These are phyloP conservation scores for Colletotrichum magnum DNA, from an alignment of 2,329 filamentous ascomycete species.

Conservation along the genomic window DNA sequence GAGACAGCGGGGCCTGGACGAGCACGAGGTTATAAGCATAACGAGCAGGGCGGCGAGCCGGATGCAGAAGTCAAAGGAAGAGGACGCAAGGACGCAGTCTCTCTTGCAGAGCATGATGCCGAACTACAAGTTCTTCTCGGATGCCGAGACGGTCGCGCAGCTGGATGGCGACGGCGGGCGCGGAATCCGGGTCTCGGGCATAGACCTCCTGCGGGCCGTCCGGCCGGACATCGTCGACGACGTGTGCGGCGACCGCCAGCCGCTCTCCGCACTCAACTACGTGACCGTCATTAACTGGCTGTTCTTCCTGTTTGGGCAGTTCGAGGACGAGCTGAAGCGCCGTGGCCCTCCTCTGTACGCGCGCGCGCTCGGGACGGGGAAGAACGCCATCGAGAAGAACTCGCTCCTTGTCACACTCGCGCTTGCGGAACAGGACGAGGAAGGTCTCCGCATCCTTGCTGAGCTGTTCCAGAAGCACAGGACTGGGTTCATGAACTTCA, in stretches of 20 bases:
- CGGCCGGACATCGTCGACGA: conserved; percentile 46
- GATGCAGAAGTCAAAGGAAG: conserved; percentile 40
- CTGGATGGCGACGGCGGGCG: background rate
- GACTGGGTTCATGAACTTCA: background rate
- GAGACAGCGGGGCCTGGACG: background rate
- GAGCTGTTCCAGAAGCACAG: background rate
- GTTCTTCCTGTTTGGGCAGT: conserved; percentile 44
- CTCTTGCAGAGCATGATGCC: too few species aligned
- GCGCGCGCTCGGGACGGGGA: background rate
- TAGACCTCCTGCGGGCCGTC: conserved; percentile 44
- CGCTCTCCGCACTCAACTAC: conserved; percentile 54
- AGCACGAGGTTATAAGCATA: conserved; percentile 1
- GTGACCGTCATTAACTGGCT: conserved; percentile 45
- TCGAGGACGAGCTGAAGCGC: conserved; percentile 48
- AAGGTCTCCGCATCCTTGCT: conserved; percentile 2
- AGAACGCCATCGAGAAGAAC: background rate
- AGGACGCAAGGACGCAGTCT: conserved; percentile 34
- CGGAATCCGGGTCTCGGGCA: background rate
- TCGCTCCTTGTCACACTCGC: background rate
- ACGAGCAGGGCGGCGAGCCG: conserved; percentile 9
- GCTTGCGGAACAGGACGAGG: background rate
- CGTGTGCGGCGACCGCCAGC: conserved; percentile 45
- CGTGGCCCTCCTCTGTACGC: conserved; percentile 44
- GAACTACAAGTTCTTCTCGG: too few species aligned
- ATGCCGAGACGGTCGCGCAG: too few species aligned